A percentile compares a stretch with the other conserved stretches of the same genome.
These are phyloP conservation scores for Yamadazyma triangularis DNA, from an alignment of 1,139 yeast species.

Conservation along the genomic window DNA sequence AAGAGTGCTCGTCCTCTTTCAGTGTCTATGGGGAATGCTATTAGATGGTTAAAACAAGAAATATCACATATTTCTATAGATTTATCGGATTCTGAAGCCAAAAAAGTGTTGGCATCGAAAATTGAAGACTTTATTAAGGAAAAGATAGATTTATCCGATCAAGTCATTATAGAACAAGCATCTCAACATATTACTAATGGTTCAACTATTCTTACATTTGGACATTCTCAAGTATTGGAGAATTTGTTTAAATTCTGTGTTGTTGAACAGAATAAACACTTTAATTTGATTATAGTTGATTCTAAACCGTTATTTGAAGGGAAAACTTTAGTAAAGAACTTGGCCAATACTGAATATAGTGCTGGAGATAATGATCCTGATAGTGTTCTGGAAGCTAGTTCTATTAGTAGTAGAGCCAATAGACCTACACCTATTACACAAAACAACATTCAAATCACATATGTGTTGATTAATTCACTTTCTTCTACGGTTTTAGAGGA, in stretches of 20 bases:
- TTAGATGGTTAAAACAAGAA: conserved; percentile 94
- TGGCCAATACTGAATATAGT: conserved; percentile 35
- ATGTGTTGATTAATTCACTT: conserved; percentile 74
- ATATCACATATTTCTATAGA: conserved; percentile 76
- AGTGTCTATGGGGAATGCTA: conserved; percentile 96
- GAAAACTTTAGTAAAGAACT: conserved; percentile 59
- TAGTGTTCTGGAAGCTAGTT: conserved; percentile 46
- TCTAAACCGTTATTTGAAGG: conserved; percentile 98
- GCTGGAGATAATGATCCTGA: conserved; percentile 23
- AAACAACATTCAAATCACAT: conserved; percentile 39
- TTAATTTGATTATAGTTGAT: conserved; percentile 84
- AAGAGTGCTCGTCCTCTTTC: conserved; percentile 90
- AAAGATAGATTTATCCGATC: conserved; percentile 78
- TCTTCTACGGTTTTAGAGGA: conserved; percentile 72
- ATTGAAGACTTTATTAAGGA: conserved; percentile 83
- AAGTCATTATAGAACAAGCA: conserved; percentile 79
- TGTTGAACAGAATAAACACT: conserved; percentile 54
- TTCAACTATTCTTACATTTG: conserved; percentile 81
- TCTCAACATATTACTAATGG: conserved; percentile 72
- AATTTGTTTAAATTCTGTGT: conserved; percentile 72
- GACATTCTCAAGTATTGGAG: conserved; percentile 80
- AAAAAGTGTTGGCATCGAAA: conserved; percentile 55
- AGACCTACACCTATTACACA: conserved; percentile 28
- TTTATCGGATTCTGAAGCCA: conserved; percentile 69
- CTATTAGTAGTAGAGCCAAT: conserved; percentile 12